Conservation (phyloP, 2,329 filamentous ascomycete species). For the Pseudogymnoascus sp. region DNA sequence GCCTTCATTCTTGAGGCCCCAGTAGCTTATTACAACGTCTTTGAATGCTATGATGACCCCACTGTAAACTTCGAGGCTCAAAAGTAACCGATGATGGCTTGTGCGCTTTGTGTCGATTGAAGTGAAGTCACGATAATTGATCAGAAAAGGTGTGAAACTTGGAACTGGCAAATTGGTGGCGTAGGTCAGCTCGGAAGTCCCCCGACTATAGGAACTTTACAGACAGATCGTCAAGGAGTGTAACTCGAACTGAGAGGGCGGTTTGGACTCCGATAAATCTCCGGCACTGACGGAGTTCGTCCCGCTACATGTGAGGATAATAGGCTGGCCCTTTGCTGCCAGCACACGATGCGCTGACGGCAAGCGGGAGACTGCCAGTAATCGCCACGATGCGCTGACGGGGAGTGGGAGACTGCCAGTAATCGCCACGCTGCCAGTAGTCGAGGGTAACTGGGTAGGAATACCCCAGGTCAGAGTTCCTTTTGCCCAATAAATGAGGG, state of each 20-base stretch:
- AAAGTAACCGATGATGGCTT: neutral
- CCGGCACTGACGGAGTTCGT: neutral
- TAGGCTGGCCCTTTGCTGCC: neutral
- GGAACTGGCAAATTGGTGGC: neutral
- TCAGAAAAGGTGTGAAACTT: neutral
- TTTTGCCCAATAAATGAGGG: neutral
- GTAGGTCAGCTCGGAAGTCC: neutral
- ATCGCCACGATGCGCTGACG: neutral
- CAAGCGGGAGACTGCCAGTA: neutral
- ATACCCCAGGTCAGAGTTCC: neutral
- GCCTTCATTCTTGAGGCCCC: constrained; percentile 4
- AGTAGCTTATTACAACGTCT: constrained; percentile 8
- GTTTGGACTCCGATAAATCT: neutral
- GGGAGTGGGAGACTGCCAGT: neutral
- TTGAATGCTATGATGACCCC: neutral
- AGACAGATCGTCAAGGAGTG: neutral
- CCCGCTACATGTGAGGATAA: neutral
- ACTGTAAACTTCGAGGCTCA: neutral
- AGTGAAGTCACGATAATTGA: neutral
- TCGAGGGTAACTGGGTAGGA: neutral
- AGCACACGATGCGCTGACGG: neutral
- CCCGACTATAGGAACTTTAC: neutral
- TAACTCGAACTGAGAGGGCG: neutral
- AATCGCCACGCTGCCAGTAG: neutral
- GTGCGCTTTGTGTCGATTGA: neutral